A percentile compares a stretch with the other conserved stretches of the same genome.
Conservation (phyloP, 352 stramenopile genomes). For the Lagenidium giganteum region DNA sequence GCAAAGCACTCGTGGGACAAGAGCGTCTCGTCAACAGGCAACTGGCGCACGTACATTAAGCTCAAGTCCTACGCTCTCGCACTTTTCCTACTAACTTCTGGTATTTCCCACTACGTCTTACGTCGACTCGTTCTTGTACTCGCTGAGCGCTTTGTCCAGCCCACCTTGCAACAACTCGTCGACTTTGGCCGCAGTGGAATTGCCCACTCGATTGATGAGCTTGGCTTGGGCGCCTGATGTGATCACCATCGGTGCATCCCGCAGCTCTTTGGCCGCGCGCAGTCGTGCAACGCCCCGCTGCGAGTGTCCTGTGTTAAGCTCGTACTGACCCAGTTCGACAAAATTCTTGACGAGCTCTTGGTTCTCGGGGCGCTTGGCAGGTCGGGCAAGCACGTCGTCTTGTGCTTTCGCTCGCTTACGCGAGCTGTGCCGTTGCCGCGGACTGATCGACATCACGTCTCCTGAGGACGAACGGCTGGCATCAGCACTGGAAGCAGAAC, state of each 20-base stretch:
- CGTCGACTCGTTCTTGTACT: slow-evolving; percentile 34
- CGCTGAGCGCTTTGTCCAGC: slow-evolving; percentile 33
- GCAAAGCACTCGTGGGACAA: too few species aligned
- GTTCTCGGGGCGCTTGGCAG: slow-evolving; percentile 34
- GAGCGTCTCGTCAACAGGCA: too few species aligned
- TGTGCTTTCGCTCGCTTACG: slow-evolving; percentile 6
- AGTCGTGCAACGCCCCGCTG: slow-evolving; percentile 52
- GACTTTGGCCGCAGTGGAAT: slow-evolving; percentile 45
- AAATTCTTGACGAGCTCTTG: slow-evolving; percentile 57
- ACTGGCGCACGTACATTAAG: too few species aligned
- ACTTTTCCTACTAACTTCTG: too few species aligned
- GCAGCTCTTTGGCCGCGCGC: slow-evolving; percentile 54
- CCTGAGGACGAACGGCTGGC: too few species aligned
- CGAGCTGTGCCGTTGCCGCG: neutral
- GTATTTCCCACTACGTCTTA: slow-evolving; percentile 8
- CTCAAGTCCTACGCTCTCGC: too few species aligned
- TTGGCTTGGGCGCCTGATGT: slow-evolving; percentile 52
- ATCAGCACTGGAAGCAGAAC: too few species aligned
- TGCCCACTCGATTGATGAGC: slow-evolving; percentile 40
- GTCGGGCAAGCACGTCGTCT: slow-evolving; percentile 28
- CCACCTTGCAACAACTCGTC: slow-evolving; percentile 53
- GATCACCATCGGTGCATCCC: slow-evolving; percentile 31
- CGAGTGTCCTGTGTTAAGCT: slow-evolving; percentile 33
- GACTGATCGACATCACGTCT: too few species aligned
- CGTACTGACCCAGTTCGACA: slow-evolving; percentile 48